Base-by-base conservation (phyloP, 228 moss, liverwort and hornwort genomes). In the Sphagnum magellanicum region DNA sequence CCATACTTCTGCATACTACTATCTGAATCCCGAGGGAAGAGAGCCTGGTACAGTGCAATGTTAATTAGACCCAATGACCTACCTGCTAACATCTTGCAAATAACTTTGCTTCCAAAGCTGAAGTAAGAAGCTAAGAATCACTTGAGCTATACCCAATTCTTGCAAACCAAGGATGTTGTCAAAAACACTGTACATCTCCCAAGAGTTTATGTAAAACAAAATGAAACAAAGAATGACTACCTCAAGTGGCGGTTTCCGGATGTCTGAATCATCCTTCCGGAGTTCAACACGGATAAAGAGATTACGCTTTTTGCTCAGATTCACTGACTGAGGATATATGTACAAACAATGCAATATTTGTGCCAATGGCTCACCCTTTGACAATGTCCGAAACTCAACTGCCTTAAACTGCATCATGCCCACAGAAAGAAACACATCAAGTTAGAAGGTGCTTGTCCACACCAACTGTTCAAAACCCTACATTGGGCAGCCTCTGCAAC, bases 1-100 rank as follows among this genome's bases (percentile, higher is more conserved):
- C 92, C 98, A 82, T 84, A 90, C 79, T 92, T 98, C 68, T 98
- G 94, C 85, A 98, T 91, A 10, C 78, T 85, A 82, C 91, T 81
- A 69, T 79, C 86, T 9, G 84, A 87, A 73, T 91, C 94, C 74
- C 94, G 85, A 4, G 98, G 89, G 74, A 87, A 94, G 15, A 98
- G 82, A 66, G 98, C 98, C 88, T 90, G 90, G 32, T 32, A 32
- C 32, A 32, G 32, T 32, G 32, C 32, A 32, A 32, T 32, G 32
- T 32, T 32, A 32, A 32, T 32, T 2, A 32, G 32, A 32, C 32
- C 32, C 32, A 32, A 2, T 32, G 32, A 32, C 32, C 32, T 32
- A 32, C 32, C 32, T 32, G 32, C 3, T 0, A 32, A 32, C 32
- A 32, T 32, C 32, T 32, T 32, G 32, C 32, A 32, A 32, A 32